These are phyloP conservation scores for Syzygium aromaticum DNA, from an alignment of 345 rosid genomes.

Conservation along the genomic window DNA sequence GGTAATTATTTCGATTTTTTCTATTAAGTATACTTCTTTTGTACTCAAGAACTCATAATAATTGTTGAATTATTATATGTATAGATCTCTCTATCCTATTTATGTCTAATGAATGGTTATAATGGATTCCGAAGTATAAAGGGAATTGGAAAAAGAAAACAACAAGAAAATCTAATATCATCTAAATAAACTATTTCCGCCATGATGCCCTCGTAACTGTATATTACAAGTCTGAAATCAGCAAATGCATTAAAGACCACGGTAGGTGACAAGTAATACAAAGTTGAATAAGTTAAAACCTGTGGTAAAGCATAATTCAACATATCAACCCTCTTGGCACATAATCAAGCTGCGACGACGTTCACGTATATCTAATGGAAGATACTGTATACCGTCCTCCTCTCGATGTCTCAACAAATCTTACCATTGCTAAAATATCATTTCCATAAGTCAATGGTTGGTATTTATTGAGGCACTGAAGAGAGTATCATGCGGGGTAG, in stretches of 20 bases:
- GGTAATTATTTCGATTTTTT: neutral
- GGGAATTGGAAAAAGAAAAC: neutral
- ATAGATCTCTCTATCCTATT: neutral
- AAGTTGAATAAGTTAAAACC: neutral
- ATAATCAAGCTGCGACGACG: neutral
- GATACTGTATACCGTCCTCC: too few species aligned
- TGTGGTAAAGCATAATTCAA: neutral
- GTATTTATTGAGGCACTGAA: too few species aligned
- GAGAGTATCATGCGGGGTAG: too few species aligned
- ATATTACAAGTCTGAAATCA: neutral
- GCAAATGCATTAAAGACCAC: neutral
- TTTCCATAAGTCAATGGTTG: too few species aligned
- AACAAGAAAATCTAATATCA: neutral
- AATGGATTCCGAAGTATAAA: neutral
- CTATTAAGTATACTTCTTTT: neutral
- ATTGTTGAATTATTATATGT: neutral
- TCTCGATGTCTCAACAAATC: too few species aligned
- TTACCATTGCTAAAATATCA: too few species aligned
- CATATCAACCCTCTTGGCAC: neutral
- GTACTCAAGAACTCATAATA: neutral
- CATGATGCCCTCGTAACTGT: neutral
- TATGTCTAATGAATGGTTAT: neutral
- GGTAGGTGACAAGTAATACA: neutral
- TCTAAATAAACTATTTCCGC: neutral
- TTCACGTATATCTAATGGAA: too few species aligned